Evolutionary conservation across 73 alveolate genomes (phyloP), one percentile per base, ranked within the genome.

Genomic region (Paramecium caudatum): DNA sequence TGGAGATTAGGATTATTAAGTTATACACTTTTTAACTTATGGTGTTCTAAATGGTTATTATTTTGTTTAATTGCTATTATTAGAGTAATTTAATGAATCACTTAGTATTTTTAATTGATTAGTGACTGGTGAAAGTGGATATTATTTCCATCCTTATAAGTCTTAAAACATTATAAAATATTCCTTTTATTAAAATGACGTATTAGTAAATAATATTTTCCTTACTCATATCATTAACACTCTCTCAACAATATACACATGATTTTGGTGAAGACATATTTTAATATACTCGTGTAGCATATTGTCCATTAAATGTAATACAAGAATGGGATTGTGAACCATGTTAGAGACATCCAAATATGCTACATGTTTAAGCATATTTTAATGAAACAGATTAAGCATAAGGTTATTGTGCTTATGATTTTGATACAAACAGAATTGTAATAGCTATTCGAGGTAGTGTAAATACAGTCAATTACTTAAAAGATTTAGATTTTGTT

Each of bases 361-460:
- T 84, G 84, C 23, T 34, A 13, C 43, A 61, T 5, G 65, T 84
- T 5, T 61, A 30, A 46, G 78, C 49, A 32, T 43, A 47, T 47
- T 12, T 13, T 6, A 34, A 61, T 27, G 39, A 33, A 21, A 36
- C 39, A 19, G 48, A 37, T 5, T 78, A 84, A 84, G 92, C 87
- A 9, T 49, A 61, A 84, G 92, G 87, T 36, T 84, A 84, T 74
- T 84, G 92, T 61, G 81, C 27, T n/a, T 84, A 33, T 61, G 87
- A 84, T 21, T 23, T 36, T n/a, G 47, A 47, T n/a, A 4, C 33
- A 12, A 45, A 84, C 8, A 68, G 92, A 61, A 25, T 84, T n/a
- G 92, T 61, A 19, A 23, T 84, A 21, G 92, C 87, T 37, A 61
- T 49, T 13, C 46, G 92, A 25, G 92, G 87, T 3, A 84, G 92